Evolutionary conservation across 1,284 basidiomycete species (phyloP).

Genomic region (Tilletia setariae): DNA sequence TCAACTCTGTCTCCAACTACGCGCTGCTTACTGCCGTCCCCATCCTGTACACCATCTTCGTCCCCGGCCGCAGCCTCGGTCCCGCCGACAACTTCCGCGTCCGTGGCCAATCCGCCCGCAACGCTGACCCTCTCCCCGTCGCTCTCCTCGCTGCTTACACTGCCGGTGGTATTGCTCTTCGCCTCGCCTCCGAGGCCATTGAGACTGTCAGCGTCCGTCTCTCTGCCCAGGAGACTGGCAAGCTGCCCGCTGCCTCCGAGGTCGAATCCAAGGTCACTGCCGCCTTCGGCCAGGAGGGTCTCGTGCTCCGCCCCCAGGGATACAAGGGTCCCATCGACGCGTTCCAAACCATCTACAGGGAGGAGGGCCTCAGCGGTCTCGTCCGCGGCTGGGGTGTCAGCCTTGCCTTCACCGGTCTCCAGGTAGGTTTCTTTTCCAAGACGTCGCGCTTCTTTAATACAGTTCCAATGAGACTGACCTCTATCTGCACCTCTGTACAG

Average conservation of each 20-base stretch:
- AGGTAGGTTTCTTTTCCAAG: constrained; percentile 1
- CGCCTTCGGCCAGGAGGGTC: constrained; percentile 13
- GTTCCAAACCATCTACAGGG: constrained; percentile 15
- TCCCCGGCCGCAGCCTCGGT: constrained; percentile 8
- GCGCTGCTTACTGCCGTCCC: constrained; percentile 13
- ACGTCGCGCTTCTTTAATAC: background rate
- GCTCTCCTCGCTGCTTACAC: constrained; percentile 5
- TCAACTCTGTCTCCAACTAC: constrained; percentile 15
- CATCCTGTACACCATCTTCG: constrained; percentile 14
- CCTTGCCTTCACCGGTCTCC: constrained; percentile 12
- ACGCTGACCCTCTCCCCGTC: constrained; percentile 16
- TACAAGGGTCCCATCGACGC: constrained; percentile 17
- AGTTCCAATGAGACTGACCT: background rate
- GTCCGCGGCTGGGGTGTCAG: constrained; percentile 16
- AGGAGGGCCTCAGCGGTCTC: constrained; percentile 15
- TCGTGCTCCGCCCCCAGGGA: constrained; percentile 10
- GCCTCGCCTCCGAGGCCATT: constrained; percentile 6
- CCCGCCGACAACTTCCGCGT: constrained; percentile 14
- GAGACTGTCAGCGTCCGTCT: constrained; percentile 15
- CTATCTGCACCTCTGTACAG: background rate
- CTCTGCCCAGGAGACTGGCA: constrained; percentile 9
- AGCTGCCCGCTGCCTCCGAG: background rate
- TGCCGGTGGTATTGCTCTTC: constrained; percentile 16
- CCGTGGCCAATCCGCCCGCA: constrained; percentile 16
- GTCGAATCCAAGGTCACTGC: background rate